These are phyloP conservation scores for Trebouxiophyceae sp. DNA, from an alignment of 163 green algal genomes.

Conservation along the genomic window DNA sequence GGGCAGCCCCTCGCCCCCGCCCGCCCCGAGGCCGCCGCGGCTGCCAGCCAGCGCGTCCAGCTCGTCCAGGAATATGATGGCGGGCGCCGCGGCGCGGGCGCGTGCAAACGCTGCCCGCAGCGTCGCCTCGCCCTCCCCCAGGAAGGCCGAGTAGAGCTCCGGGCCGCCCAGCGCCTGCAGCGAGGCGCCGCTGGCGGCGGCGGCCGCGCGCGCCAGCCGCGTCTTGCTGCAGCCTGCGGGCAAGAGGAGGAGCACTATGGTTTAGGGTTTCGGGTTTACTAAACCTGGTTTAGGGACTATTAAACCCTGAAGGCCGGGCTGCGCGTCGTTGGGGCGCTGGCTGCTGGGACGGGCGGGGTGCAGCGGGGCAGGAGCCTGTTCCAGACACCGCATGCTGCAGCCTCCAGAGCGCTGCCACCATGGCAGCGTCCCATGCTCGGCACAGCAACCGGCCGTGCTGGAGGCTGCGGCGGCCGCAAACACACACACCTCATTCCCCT, in stretches of 20 bases:
- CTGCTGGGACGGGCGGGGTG: too few relatives aligned
- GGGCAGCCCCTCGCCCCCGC: slow-evolving; percentile 24
- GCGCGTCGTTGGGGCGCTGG: neutral
- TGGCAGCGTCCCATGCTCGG: too few relatives aligned
- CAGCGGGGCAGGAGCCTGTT: too few relatives aligned
- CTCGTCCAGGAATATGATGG: slow-evolving; percentile 92
- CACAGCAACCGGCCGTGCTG: neutral
- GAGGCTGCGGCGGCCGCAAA: too few relatives aligned
- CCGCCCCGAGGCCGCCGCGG: too few relatives aligned
- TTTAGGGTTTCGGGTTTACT: too few relatives aligned
- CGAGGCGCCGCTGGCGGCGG: slow-evolving; percentile 47
- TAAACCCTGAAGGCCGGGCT: too few relatives aligned
- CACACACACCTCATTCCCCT: neutral
- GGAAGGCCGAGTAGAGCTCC: slow-evolving; percentile 70
- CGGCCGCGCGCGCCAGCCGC: slow-evolving; percentile 64
- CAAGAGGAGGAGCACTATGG: neutral
- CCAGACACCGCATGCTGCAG: too few relatives aligned
- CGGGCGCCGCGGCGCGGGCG: slow-evolving; percentile 59
- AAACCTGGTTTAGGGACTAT: too few relatives aligned
- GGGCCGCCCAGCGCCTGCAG: slow-evolving; percentile 58
- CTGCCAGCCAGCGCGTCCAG: slow-evolving; percentile 69
- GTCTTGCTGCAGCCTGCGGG: slow-evolving; percentile 77
- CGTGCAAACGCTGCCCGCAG: slow-evolving; percentile 56
- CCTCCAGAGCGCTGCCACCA: too few relatives aligned
- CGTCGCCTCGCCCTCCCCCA: slow-evolving; percentile 73